phyloP scores from a whole-genome alignment of 768 basidiomycete species.

The Amanita muscaria region DNA sequence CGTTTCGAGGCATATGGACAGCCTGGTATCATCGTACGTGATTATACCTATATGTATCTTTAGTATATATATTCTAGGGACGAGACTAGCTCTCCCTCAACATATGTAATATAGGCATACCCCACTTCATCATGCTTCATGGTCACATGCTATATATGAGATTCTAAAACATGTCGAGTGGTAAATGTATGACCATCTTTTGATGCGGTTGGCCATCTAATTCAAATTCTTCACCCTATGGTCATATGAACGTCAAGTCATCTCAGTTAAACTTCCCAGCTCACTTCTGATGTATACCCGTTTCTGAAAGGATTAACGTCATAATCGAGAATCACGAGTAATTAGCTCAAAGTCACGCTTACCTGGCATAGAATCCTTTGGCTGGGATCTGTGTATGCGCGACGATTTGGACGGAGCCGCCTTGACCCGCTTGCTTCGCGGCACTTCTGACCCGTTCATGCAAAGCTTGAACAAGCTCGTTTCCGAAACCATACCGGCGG shows the following conservation, averaged over 20 bases:
- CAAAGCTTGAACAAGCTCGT: constrained; percentile 51
- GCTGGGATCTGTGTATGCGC: constrained; percentile 67
- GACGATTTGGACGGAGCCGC: constrained; percentile 35
- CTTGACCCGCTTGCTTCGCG: constrained; percentile 20
- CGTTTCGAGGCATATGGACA: not conserved
- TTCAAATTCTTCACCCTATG: constrained; percentile 67
- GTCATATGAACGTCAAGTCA: not conserved
- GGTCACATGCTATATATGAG: not conserved
- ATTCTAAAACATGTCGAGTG: too few relatives aligned
- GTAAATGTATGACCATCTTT: constrained; percentile 60
- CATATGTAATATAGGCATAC: constrained; percentile 8
- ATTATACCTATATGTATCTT: constrained; percentile 9
- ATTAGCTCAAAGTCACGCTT: constrained; percentile 19
- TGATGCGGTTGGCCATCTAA: constrained; percentile 85
- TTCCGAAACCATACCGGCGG: constrained; percentile 56
- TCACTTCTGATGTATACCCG: constrained; percentile 19
- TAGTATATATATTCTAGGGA: constrained; percentile 8
- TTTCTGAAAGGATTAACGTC: constrained; percentile 19
- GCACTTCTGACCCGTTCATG: constrained; percentile 51
- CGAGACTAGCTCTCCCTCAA: not conserved
- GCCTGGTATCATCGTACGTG: constrained; percentile 7
- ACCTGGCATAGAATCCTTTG: constrained; percentile 73
- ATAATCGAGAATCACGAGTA: constrained; percentile 8
- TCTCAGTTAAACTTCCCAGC: not conserved
- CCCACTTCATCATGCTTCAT: constrained; percentile 1